These are phyloP conservation scores for Cordyceps javanica DNA, from an alignment of 2,329 filamentous ascomycete genomes.

Conservation along the genomic window DNA sequence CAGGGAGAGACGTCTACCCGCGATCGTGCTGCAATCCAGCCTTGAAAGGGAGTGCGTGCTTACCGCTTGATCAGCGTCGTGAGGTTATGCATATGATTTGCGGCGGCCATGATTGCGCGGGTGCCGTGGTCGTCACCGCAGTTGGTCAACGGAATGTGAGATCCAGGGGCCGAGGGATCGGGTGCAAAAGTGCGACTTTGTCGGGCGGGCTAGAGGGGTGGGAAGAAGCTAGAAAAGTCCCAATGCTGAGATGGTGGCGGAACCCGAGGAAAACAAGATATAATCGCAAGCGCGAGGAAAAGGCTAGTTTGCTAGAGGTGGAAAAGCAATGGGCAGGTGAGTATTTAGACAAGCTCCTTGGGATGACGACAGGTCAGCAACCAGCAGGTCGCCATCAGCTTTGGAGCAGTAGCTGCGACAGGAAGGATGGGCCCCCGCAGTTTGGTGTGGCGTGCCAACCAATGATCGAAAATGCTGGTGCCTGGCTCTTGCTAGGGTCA, in stretches of 20 bases:
- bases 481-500: neutral
- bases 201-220: neutral
- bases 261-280: neutral
- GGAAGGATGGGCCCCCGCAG: neutral
- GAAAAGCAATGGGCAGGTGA: neutral
- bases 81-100: constrained; percentile 89
- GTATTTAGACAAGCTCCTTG: neutral
- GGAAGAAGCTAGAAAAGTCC: neutral
- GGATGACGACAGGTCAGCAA: neutral
- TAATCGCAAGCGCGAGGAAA: neutral
- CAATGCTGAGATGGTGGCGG: neutral
- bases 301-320: neutral
- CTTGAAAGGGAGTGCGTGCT: neutral
- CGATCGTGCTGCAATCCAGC: no score
- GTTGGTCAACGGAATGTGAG: neutral
- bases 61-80: constrained; percentile 98
- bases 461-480: neutral
- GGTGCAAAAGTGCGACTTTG: neutral
- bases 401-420: neutral
- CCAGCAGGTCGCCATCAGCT: neutral
- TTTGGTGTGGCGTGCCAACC: neutral
- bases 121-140: neutral
- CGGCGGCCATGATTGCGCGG: constrained; percentile 54
- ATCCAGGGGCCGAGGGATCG: neutral
- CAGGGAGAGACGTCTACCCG: constrained; percentile 14